These are phyloP conservation scores for Lepiota venenata DNA, from an alignment of 768 basidiomycete species.

Conservation along the genomic window DNA sequence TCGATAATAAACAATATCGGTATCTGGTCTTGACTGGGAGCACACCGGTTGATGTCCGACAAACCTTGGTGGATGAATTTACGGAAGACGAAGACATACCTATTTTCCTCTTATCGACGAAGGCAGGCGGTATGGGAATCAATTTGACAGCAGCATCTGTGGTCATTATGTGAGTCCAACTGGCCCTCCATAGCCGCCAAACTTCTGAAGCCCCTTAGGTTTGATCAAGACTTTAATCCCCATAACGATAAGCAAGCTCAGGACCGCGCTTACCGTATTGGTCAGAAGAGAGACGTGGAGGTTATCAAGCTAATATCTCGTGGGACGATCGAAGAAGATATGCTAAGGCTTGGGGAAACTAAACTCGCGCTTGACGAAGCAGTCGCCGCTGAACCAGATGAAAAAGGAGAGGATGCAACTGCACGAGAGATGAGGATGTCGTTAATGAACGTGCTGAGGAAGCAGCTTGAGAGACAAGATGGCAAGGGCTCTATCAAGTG, in stretches of 20 bases:
- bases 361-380: slow-evolving; percentile 93
- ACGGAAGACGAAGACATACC: slow-evolving; percentile 83
- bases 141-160: slow-evolving; percentile 95
- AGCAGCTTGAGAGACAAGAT: slow-evolving; percentile 67
- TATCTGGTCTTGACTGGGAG: slow-evolving; percentile 88
- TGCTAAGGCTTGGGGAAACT: slow-evolving; percentile 83
- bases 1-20: slow-evolving; percentile 67
- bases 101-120: slow-evolving; percentile 89
- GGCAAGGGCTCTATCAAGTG: slow-evolving; percentile 13
- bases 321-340: slow-evolving; percentile 96
- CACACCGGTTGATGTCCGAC: slow-evolving; percentile 91
- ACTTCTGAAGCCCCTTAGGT: slow-evolving; percentile 40
- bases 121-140: slow-evolving; percentile 94
- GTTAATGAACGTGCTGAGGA: slow-evolving; percentile 78
- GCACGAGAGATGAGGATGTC: slow-evolving; percentile 86
- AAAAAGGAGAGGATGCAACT: slow-evolving; percentile 56
- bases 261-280: slow-evolving; percentile 96
- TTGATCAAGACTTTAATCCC: slow-evolving; percentile 98
- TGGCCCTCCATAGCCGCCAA: not conserved
- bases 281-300: slow-evolving; percentile 91
- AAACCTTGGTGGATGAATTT: slow-evolving; percentile 93
- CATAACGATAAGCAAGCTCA: slow-evolving; percentile 98
- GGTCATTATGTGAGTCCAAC: slow-evolving; percentile 73
- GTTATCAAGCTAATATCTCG: slow-evolving; percentile 91
- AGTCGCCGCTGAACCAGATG: slow-evolving; percentile 78